phyloP scores from a whole-genome alignment of 2,329 filamentous ascomycete genomes.

The Nigrospora osmanthi region DNA sequence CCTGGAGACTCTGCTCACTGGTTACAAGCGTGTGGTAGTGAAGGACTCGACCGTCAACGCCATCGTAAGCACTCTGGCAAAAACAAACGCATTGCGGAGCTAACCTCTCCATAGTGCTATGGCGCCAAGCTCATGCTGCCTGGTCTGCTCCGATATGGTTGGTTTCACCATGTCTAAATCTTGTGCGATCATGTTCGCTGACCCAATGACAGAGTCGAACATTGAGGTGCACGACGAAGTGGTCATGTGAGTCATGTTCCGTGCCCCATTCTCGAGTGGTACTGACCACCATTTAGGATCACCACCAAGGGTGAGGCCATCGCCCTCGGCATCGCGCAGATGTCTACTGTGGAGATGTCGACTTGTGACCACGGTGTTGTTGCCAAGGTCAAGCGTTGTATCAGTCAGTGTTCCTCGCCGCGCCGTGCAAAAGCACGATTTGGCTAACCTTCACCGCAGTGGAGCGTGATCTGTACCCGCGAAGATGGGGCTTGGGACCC shows the following conservation, averaged over 20 bases:
- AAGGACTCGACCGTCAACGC: conserved; percentile 97
- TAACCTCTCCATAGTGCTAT: conserved; percentile 52
- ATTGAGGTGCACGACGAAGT: conserved; percentile 96
- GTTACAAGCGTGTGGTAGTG: conserved; percentile 95
- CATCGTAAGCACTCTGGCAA: conserved; percentile 33
- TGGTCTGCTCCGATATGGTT: conserved; percentile 84
- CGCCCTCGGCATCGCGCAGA: conserved; percentile 90
- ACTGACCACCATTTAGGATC: conserved; percentile 40
- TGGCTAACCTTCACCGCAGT: conserved; percentile 26
- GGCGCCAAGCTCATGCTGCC: conserved; percentile 99
- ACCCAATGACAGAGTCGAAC: conserved; percentile 56
- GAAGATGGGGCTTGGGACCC: conserved; percentile 92
- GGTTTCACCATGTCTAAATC: conserved; percentile 19
- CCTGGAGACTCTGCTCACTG: conserved; percentile 82
- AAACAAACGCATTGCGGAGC: too few relatives aligned
- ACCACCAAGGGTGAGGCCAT: conserved; percentile 99
- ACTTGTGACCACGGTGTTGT: conserved; percentile 97
- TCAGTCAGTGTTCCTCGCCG: conserved; percentile 39
- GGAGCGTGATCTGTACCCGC: conserved; percentile 96
- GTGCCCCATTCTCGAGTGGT: too few relatives aligned
- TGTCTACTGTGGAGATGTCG: conserved; percentile 95
- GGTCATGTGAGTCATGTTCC: conserved; percentile 45
- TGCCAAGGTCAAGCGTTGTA: conserved; percentile 98
- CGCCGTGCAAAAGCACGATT: background rate
- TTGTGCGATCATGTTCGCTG: background rate